phyloP scores from a whole-genome alignment of 768 basidiomycete genomes.

The Boletellus ananiceps region DNA sequence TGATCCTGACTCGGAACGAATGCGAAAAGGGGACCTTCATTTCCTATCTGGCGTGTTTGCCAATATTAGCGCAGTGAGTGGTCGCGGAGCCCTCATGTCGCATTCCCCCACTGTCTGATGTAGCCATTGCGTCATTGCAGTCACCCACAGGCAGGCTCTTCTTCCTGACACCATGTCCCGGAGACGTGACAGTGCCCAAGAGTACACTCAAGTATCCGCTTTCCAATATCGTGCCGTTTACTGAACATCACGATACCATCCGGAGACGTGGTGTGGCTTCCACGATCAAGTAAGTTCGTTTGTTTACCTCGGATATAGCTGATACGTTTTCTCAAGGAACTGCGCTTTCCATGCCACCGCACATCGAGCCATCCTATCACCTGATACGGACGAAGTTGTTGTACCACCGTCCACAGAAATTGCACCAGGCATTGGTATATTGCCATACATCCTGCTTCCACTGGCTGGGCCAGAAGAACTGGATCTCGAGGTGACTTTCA shows the following conservation, averaged over 20 bases:
- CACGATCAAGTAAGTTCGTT: conserved; percentile 67
- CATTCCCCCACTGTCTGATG: conserved; percentile 1
- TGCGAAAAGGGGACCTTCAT: conserved; percentile 75
- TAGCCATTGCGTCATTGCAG: conserved; percentile 35
- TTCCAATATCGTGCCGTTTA: conserved; percentile 77
- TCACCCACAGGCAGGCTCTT: conserved; percentile 72
- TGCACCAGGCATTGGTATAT: conserved; percentile 76
- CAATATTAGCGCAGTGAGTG: conserved; percentile 75
- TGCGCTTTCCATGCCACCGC: conserved; percentile 66
- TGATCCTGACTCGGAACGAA: conserved; percentile 43
- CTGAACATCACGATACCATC: conserved; percentile 84
- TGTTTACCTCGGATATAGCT: background rate
- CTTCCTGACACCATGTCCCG: conserved; percentile 66
- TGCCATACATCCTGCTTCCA: conserved; percentile 83
- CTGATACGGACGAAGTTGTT: conserved; percentile 52
- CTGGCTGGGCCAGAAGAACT: conserved; percentile 94
- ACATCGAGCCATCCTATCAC: conserved; percentile 67
- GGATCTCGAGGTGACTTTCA: conserved; percentile 68
- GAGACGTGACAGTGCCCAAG: conserved; percentile 42
- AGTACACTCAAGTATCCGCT: conserved; percentile 70
- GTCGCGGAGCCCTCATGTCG: background rate
- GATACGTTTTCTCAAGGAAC: conserved; percentile 49
- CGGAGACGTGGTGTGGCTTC: conserved; percentile 84
- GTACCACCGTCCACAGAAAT: conserved; percentile 53
- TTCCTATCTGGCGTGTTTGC: conserved; percentile 94